phyloP scores from a whole-genome alignment of 768 basidiomycete genomes.

The Mycena crocata region DNA sequence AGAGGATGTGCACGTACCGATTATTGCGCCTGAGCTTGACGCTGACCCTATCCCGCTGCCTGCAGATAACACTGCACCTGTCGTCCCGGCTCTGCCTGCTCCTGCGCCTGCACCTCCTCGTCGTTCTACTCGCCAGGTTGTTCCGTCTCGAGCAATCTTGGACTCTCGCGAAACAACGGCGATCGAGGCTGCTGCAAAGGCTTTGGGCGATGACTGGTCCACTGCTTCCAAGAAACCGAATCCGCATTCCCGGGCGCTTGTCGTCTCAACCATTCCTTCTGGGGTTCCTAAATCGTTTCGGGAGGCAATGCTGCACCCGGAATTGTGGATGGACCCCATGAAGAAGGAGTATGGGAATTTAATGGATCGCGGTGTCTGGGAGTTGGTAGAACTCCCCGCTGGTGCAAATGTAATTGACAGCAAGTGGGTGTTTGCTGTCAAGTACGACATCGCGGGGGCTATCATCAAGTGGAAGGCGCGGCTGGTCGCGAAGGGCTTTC shows the following conservation, averaged over 20 bases:
- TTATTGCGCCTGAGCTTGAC: background rate
- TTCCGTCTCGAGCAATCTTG: background rate
- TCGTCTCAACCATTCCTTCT: slow-evolving; percentile 1
- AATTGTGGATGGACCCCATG: slow-evolving; percentile 28
- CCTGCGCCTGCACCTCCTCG: background rate
- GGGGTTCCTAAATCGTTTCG: background rate
- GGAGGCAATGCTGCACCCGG: slow-evolving; percentile 26
- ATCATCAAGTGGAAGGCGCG: slow-evolving; percentile 43
- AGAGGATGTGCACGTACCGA: background rate
- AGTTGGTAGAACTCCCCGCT: slow-evolving; percentile 27
- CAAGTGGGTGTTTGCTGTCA: slow-evolving; percentile 47
- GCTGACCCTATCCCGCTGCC: too few species aligned
- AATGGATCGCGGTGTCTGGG: slow-evolving; percentile 32
- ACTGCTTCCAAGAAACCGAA: background rate
- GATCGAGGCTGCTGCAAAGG: slow-evolving; percentile 1
- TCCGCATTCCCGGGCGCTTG: background rate
- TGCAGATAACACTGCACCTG: background rate
- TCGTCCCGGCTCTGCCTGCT: background rate
- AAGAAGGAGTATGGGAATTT: slow-evolving; percentile 22
- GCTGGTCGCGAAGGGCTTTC: slow-evolving; percentile 32
- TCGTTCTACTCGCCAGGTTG: background rate
- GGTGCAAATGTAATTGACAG: too few species aligned
- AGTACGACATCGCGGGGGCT: slow-evolving; percentile 45
- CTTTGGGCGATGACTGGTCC: background rate
- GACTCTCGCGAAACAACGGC: background rate